Conservation (phyloP, 2,329 filamentous ascomycete species). For the Exophiala sideris region DNA sequence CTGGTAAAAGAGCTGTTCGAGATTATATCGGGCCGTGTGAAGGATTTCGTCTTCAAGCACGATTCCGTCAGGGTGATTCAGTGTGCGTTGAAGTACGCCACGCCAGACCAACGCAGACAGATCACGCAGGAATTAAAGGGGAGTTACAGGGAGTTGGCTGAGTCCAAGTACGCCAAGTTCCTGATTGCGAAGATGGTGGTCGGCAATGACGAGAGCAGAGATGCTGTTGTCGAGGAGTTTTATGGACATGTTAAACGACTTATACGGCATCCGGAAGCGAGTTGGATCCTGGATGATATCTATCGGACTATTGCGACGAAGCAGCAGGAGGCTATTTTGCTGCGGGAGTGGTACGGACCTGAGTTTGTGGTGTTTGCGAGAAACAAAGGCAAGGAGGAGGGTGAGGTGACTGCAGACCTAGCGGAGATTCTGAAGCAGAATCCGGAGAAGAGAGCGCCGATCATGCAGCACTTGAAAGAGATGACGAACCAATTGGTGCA, state of each 20-base stretch:
- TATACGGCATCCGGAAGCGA: conserved; percentile 93
- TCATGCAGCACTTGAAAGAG: conserved; percentile 79
- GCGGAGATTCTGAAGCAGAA: conserved; percentile 68
- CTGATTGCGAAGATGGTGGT: conserved; percentile 91
- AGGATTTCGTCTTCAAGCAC: conserved; percentile 97
- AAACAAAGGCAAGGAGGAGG: conserved; percentile 36
- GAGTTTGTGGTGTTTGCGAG: conserved; percentile 82
- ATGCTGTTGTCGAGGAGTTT: conserved; percentile 89
- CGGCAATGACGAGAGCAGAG: conserved; percentile 86
- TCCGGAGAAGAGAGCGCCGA: conserved; percentile 80
- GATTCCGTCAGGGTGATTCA: conserved; percentile 96
- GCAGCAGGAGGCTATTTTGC: conserved; percentile 77
- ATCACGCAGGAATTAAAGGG: conserved; percentile 86
- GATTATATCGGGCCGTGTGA: conserved; percentile 86
- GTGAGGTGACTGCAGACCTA: conserved; percentile 58
- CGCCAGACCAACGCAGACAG: conserved; percentile 74
- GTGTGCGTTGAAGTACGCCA: conserved; percentile 94
- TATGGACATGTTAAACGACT: conserved; percentile 88
- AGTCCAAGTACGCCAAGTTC: conserved; percentile 97
- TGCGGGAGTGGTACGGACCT: conserved; percentile 94
- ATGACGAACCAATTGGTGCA: conserved; percentile 91
- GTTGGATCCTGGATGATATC: conserved; percentile 96
- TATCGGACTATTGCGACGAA: conserved; percentile 84
- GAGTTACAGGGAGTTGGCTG: conserved; percentile 77
- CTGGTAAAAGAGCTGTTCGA: conserved; percentile 85